Evolutionary conservation across 768 basidiomycete genomes (phyloP).

Genomic region (Tricholoma bakamatsutake): DNA sequence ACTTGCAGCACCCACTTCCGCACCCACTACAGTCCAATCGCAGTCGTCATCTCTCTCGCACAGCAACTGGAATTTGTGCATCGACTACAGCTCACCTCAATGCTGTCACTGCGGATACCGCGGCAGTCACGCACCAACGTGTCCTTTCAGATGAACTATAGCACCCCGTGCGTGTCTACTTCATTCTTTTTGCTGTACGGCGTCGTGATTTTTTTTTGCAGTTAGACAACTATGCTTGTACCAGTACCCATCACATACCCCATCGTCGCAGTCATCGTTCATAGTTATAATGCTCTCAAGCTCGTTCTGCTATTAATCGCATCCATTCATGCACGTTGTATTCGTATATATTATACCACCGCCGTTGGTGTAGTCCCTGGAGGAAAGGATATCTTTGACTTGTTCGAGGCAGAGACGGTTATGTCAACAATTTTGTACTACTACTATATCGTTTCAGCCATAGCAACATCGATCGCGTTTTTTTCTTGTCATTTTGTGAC

Average conservation of each 20-base stretch:
- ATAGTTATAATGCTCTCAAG: slow-evolving; percentile 17
- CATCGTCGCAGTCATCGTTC: not conserved
- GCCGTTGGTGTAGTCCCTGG: slow-evolving; percentile 9
- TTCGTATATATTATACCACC: slow-evolving; percentile 13
- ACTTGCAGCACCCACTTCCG: slow-evolving; percentile 1
- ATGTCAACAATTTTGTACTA: slow-evolving; percentile 31
- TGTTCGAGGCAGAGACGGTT: slow-evolving; percentile 22
- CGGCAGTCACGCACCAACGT: slow-evolving; percentile 50
- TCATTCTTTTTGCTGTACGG: slow-evolving; percentile 2
- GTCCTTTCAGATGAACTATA: slow-evolving; percentile 54
- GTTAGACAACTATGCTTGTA: not conserved
- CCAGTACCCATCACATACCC: not conserved
- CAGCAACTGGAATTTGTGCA: slow-evolving; percentile 24
- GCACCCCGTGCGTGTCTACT: slow-evolving; percentile 4
- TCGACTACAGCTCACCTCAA: slow-evolving; percentile 59
- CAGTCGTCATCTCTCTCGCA: slow-evolving; percentile 14
- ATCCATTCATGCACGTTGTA: slow-evolving; percentile 3
- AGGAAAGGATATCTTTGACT: slow-evolving; percentile 10
- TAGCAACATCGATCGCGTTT: slow-evolving; percentile 20
- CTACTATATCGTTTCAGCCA: slow-evolving; percentile 16
- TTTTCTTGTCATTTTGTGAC: not conserved
- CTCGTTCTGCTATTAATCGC: slow-evolving; percentile 10
- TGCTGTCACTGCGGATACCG: slow-evolving; percentile 78
- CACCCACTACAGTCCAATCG: slow-evolving; percentile 10
- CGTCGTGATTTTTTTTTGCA: not conserved